These are phyloP conservation scores for Nakaseomyces kungkrabaensis DNA, from an alignment of 1,139 yeast species.

Conservation along the genomic window DNA sequence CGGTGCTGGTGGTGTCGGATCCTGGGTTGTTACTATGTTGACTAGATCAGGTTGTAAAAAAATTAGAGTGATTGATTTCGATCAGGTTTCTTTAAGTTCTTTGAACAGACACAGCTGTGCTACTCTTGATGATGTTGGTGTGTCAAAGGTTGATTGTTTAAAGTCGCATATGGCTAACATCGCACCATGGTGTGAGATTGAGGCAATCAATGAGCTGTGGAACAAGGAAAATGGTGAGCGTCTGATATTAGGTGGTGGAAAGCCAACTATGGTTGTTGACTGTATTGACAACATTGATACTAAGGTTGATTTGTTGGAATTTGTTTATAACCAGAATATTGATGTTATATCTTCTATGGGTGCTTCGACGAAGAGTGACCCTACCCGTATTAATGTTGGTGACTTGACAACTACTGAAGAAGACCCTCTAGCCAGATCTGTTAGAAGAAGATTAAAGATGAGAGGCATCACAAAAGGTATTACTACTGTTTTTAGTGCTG, in stretches of 20 bases:
- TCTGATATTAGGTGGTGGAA: constrained; percentile 43
- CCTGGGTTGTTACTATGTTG: constrained; percentile 91
- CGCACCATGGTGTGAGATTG: constrained; percentile 88
- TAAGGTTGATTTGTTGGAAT: constrained; percentile 77
- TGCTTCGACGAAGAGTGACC: constrained; percentile 86
- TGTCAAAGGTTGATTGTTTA: constrained; percentile 74
- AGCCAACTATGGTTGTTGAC: constrained; percentile 72
- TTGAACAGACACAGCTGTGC: constrained; percentile 94
- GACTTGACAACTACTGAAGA: constrained; percentile 77
- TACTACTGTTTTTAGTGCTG: constrained; percentile 86
- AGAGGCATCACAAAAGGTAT: constrained; percentile 68
- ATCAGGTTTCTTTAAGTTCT: constrained; percentile 87
- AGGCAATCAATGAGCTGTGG: constrained; percentile 72
- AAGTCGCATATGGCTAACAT: constrained; percentile 51
- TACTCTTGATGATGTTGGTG: constrained; percentile 77
- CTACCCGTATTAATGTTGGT: constrained; percentile 71
- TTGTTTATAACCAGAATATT: constrained; percentile 49
- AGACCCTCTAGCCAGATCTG: constrained; percentile 85
- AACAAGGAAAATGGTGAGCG: constrained; percentile 52
- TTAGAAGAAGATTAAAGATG: constrained; percentile 70
- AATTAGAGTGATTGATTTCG: constrained; percentile 79
- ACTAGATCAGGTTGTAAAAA: constrained; percentile 81
- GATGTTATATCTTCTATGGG: constrained; percentile 86
- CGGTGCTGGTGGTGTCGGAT: constrained; percentile 99
- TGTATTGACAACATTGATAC: constrained; percentile 95